Evolutionary conservation across 257 asterid species (phyloP), one percentile per base, ranked within the genome.

Genomic region (Gardenia jasminoides): DNA sequence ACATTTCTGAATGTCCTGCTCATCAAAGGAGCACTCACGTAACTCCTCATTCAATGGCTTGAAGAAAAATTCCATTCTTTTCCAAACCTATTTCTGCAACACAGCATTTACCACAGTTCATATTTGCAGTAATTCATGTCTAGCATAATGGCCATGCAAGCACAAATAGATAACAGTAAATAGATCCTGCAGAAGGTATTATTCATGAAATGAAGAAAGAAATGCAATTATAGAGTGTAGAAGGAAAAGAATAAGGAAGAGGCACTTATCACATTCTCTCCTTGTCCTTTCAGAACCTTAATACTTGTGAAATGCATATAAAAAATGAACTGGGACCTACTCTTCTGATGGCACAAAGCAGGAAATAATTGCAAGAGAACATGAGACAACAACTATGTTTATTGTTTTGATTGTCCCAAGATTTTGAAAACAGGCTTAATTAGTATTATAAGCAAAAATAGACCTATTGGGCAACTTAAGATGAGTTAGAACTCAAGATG

Each of bases 1-100:
- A 77, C 99, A 95, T 87, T 75, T 91, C 43, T 74, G 80, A 76
- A 90, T 78, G 84, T 86, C 91, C 80, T 84, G 90, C 82, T 83
- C 90, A 41, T 41, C 80, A 77, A 83, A 77, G 80, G 89, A 81
- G 84, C 90, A 87, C 81, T 83, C 91, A 82, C 85, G 78, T 76
- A 84, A 82, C 82, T 85, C 90, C 88, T 67, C 88, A 77, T 78
- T 86, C 83, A 81, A 77, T 77, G 85, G 64, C 83, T 84, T 87
- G 88, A 86, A 86, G 72, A 86, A 82, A 78, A 86, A 86, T 36
- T 88, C 94, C 97, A 92, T 89, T 70, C 64, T 74, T 75, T 71
- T 69, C 7, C 33, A 80, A 79, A 73, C 80, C 74, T 76, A 16
- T 65, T 84, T 83, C 91, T 89, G 87, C 76, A 86, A 47, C 59